Evolutionary conservation across 345 rosid genomes (phyloP).

Genomic region (Ailanthus altissimus): DNA sequence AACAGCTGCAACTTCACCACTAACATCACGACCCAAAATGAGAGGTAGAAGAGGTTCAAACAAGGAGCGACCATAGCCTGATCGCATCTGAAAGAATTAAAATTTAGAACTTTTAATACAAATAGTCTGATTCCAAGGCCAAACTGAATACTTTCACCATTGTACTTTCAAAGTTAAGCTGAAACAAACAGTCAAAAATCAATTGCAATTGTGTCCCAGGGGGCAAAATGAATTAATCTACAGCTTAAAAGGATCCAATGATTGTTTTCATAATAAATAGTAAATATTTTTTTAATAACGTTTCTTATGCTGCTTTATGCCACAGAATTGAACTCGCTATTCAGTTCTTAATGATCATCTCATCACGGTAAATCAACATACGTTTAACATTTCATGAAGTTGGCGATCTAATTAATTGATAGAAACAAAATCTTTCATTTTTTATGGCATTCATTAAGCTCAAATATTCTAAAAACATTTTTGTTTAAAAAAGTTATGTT

Average conservation of each 20-base stretch:
- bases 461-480: not conserved
- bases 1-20: constrained; percentile 87
- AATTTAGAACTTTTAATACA: constrained; percentile 15
- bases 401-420: not conserved
- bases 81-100: constrained; percentile 67
- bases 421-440: not conserved
- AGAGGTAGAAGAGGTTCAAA: constrained; percentile 83
- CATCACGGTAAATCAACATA: not conserved
- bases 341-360: not conserved
- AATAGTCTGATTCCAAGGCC: constrained; percentile 4
- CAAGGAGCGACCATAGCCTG: constrained; percentile 96
- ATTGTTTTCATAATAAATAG: not conserved
- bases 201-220: not conserved
- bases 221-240: not conserved
- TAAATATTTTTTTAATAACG: not conserved
- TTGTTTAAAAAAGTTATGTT: not conserved
- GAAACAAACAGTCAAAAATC: not conserved
- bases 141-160: not conserved
- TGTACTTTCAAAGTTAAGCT: too few relatives aligned
- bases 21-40: constrained; percentile 88
- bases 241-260: not conserved
- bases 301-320: not conserved
- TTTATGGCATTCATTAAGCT: not conserved
- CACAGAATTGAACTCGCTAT: not conserved
- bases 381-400: not conserved